Percentiles rank a stretch among this genome's conserved stretches.
phyloP scores from a whole-genome alignment of 2,329 filamentous ascomycete genomes.

The Fusarium pseudograminearum region DNA sequence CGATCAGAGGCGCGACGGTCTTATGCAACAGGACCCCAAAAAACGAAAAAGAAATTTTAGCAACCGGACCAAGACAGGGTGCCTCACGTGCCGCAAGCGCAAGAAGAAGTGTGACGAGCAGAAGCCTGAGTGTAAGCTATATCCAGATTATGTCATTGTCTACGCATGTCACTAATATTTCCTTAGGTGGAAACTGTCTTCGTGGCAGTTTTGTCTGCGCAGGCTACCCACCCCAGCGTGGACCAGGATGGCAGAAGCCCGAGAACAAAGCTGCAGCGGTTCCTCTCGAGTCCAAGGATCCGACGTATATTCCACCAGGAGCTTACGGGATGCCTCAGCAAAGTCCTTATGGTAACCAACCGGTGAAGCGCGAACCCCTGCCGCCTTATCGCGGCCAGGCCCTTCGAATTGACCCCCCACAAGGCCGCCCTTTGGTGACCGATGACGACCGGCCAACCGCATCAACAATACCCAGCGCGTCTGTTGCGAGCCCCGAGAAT shows the following conservation, averaged over 20 bases:
- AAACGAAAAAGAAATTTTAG: slow-evolving; percentile 86
- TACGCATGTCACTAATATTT: slow-evolving; percentile 21
- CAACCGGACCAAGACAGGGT: slow-evolving; percentile 95
- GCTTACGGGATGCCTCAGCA: slow-evolving; percentile 72
- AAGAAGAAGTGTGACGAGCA: slow-evolving; percentile 99
- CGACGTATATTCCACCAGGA: slow-evolving; percentile 69
- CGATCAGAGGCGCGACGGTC: slow-evolving; percentile 61
- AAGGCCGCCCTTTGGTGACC: slow-evolving; percentile 65
- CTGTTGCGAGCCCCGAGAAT: slow-evolving; percentile 69
- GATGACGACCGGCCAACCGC: slow-evolving; percentile 71
- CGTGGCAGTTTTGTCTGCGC: slow-evolving; percentile 91
- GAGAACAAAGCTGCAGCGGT: slow-evolving; percentile 76
- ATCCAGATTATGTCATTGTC: neutral
- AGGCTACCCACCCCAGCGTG: slow-evolving; percentile 86
- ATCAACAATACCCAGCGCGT: slow-evolving; percentile 69
- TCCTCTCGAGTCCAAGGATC: slow-evolving; percentile 86
- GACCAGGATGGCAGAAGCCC: slow-evolving; percentile 79
- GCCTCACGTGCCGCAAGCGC: slow-evolving; percentile 87
- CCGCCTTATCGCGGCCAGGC: slow-evolving; percentile 71
- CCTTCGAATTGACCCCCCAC: slow-evolving; percentile 72
- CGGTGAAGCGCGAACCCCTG: slow-evolving; percentile 67
- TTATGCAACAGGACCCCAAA: slow-evolving; percentile 71
- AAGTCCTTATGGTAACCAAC: slow-evolving; percentile 53
- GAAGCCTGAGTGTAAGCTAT: slow-evolving; percentile 86
- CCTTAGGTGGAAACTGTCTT: slow-evolving; percentile 84